These are phyloP conservation scores for Dothistroma pini DNA, from an alignment of 2,329 filamentous ascomycete genomes.

Conservation along the genomic window DNA sequence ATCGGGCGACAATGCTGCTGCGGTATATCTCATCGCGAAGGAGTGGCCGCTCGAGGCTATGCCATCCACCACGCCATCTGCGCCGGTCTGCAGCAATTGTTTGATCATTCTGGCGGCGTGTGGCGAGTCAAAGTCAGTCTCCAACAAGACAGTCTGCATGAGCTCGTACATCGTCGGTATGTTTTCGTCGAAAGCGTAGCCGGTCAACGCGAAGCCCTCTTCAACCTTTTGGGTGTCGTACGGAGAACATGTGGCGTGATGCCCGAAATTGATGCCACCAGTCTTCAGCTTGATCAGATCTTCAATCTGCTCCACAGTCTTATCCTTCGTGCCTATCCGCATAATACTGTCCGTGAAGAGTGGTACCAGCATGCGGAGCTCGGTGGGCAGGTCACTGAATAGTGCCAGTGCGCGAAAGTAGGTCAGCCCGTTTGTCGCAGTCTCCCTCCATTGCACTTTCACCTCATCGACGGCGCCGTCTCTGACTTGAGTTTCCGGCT, in stretches of 20 bases:
- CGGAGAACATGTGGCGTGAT: conserved; percentile 78
- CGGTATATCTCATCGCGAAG: conserved; percentile 79
- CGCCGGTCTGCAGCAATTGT: conserved; percentile 79
- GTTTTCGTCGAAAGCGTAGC: conserved; percentile 85
- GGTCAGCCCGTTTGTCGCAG: conserved; percentile 90
- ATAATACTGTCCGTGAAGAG: conserved; percentile 90
- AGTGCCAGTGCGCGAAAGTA: conserved; percentile 90
- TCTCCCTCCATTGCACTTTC: conserved; percentile 83
- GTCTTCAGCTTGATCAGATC: conserved; percentile 96
- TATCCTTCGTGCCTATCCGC: conserved; percentile 82
- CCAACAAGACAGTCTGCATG: conserved; percentile 71
- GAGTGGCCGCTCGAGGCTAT: conserved; percentile 88
- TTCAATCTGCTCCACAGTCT: conserved; percentile 91
- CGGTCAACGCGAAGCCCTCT: conserved; percentile 80
- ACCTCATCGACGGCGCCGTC: conserved; percentile 57
- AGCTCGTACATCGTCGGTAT: conserved; percentile 88
- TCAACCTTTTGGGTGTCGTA: conserved; percentile 64
- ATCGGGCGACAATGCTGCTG: conserved; percentile 70
- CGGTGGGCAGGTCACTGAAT: conserved; percentile 74
- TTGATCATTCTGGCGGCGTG: conserved; percentile 78
- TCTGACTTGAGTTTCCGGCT: conserved; percentile 67
- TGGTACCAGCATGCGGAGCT: conserved; percentile 78
- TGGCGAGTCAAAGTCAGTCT: conserved; percentile 84
- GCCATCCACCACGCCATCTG: conserved; percentile 85
- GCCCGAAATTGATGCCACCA: conserved; percentile 79